Evolutionary conservation across 306 rosid genomes (phyloP).

Genomic region (Sophora flavescens): DNA sequence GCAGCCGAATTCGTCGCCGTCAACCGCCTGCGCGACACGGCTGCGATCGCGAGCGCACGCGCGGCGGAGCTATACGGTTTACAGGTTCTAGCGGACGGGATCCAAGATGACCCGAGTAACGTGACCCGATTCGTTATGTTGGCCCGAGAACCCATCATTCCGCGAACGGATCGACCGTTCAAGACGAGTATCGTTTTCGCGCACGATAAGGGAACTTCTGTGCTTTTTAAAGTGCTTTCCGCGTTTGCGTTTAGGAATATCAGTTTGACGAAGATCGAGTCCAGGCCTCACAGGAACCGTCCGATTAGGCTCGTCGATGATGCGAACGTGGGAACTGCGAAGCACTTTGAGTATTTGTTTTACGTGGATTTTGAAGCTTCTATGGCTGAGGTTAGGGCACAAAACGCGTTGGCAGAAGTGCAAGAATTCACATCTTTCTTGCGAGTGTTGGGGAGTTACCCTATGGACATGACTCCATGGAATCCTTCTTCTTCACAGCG

Average conservation of each 20-base stretch:
- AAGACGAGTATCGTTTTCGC: conserved; percentile 97
- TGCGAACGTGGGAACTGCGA: conserved; percentile 92
- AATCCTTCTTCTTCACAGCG: conserved; percentile 56
- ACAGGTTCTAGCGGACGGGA: conserved; percentile 76
- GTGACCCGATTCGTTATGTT: conserved; percentile 94
- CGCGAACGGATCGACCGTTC: conserved; percentile 87
- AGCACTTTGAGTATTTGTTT: conserved; percentile 92
- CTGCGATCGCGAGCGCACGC: conserved; percentile 87
- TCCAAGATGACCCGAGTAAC: conserved; percentile 93
- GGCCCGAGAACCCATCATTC: conserved; percentile 92
- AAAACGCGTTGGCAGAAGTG: conserved; percentile 92
- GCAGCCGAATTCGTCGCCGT: conserved; percentile 83
- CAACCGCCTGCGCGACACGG: conserved; percentile 78
- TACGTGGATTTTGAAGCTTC: conserved; percentile 96
- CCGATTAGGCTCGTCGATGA: conserved; percentile 89
- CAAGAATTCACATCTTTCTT: conserved; percentile 97
- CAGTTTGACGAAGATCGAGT: conserved; percentile 92
- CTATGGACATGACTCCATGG: conserved; percentile 99
- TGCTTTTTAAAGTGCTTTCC: conserved; percentile 88
- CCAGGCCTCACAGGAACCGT: conserved; percentile 90
- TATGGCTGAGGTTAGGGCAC: conserved; percentile 94
- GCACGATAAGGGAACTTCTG: conserved; percentile 91
- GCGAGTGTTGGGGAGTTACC: conserved; percentile 92
- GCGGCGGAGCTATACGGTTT: conserved; percentile 90
- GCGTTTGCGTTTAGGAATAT: conserved; percentile 93